A percentile compares a stretch with the other conserved stretches of the same genome.
These are phyloP conservation scores for Aureobasidium sp. DNA, from an alignment of 2,329 filamentous ascomycete genomes.

Conservation along the genomic window DNA sequence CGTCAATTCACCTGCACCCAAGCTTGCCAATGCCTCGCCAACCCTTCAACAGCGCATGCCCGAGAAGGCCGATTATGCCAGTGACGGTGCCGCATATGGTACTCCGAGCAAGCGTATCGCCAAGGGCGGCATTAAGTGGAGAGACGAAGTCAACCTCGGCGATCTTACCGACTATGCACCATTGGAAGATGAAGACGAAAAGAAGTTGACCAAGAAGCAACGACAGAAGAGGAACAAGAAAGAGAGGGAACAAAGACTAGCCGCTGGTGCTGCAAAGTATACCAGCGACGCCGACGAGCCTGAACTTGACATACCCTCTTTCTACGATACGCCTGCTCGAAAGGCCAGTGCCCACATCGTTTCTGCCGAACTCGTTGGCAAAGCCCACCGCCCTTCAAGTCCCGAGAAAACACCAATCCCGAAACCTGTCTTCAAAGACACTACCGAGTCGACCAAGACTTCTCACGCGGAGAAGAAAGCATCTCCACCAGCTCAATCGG, in stretches of 20 bases:
- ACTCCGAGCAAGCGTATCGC: constrained; percentile 13
- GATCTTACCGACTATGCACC: constrained; percentile 19
- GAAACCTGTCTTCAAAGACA: not conserved
- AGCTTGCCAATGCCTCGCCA: constrained; percentile 12
- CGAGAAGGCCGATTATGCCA: constrained; percentile 33
- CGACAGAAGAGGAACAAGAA: constrained; percentile 30
- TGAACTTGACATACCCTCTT: constrained; percentile 23
- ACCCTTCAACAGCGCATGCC: constrained; percentile 19
- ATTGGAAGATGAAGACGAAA: constrained; percentile 15
- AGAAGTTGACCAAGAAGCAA: constrained; percentile 30
- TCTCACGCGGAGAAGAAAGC: not conserved
- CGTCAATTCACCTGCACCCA: constrained; percentile 13
- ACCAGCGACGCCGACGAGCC: constrained; percentile 31
- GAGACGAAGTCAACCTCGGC: constrained; percentile 20
- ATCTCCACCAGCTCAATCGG: not conserved
- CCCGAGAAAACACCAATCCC: not conserved
- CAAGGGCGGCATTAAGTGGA: constrained; percentile 23
- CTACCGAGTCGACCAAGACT: not conserved
- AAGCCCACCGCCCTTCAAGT: not conserved
- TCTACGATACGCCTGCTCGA: constrained; percentile 26
- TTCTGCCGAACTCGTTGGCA: not conserved
- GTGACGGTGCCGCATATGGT: constrained; percentile 35
- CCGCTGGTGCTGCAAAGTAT: constrained; percentile 21
- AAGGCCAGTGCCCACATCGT: constrained; percentile 30
- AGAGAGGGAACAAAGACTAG: constrained; percentile 23